phyloP scores from a whole-genome alignment of 2,329 filamentous ascomycete genomes.

The Falciphora oryzae region DNA sequence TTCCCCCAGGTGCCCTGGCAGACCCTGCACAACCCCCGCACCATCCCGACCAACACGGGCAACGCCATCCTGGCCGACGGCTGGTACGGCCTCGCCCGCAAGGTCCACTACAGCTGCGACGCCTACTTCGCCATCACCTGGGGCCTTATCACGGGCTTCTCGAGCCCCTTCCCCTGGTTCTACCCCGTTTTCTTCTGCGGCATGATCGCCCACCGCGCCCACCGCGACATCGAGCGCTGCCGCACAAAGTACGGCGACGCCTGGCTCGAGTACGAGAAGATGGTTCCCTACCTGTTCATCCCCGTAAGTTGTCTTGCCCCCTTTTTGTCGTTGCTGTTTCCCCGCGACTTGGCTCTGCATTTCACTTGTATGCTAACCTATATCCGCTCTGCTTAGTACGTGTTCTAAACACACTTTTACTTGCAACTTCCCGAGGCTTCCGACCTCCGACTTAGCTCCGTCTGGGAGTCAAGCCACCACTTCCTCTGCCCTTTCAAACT shows the following conservation, averaged over 20 bases:
- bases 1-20: constrained; percentile 81
- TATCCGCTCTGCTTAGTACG: not conserved
- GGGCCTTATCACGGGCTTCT: constrained; percentile 76
- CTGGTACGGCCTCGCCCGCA: constrained; percentile 70
- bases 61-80: constrained; percentile 69
- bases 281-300: constrained; percentile 27
- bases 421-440: not conserved
- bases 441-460: not conserved
- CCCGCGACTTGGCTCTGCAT: no score
- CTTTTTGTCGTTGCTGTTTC: no score
- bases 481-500: not conserved
- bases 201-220: constrained; percentile 78
- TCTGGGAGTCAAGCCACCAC: not conserved
- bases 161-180: constrained; percentile 83
- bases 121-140: constrained; percentile 71
- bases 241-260: constrained; percentile 62
- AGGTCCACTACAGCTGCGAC: constrained; percentile 78
- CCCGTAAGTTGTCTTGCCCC: constrained; percentile 35
- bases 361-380: not conserved
- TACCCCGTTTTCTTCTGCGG: constrained; percentile 75
- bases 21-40: constrained; percentile 64
- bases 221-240: constrained; percentile 72
- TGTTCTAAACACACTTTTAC: not conserved
- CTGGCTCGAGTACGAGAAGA: constrained; percentile 21
- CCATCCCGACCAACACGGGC: constrained; percentile 62